These are phyloP conservation scores for Ogataea minuta DNA, from an alignment of 805 yeast species.

Conservation along the genomic window DNA sequence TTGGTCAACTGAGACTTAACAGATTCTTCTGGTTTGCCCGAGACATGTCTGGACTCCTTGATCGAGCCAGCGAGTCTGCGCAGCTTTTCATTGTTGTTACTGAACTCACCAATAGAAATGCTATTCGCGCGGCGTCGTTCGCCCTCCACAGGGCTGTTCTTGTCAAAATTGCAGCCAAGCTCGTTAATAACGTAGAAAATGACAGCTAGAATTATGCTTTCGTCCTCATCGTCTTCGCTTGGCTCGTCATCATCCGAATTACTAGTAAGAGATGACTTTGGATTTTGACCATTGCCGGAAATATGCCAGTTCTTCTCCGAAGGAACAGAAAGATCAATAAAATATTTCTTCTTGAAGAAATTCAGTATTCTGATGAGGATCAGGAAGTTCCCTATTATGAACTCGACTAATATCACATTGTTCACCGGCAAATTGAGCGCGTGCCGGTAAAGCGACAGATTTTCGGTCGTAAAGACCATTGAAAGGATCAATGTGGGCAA, in stretches of 20 bases:
- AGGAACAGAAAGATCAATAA: slow-evolving; percentile 24
- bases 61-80: slow-evolving; percentile 13
- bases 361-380: slow-evolving; percentile 43
- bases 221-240: slow-evolving; percentile 24
- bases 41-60: slow-evolving; percentile 12
- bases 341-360: slow-evolving; percentile 28
- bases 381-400: slow-evolving; percentile 47
- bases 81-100: slow-evolving; percentile 29
- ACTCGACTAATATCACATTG: slow-evolving; percentile 35
- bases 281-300: slow-evolving; percentile 1
- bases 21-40: slow-evolving; percentile 19
- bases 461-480: slow-evolving; percentile 28
- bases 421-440: slow-evolving; percentile 34
- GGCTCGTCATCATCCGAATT: slow-evolving; percentile 20
- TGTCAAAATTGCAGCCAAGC: slow-evolving; percentile 23
- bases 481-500: slow-evolving; percentile 46
- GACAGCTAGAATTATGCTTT: slow-evolving; percentile 30
- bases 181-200: slow-evolving; percentile 30
- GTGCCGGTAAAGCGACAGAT: slow-evolving; percentile 29
- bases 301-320: slow-evolving; percentile 23
- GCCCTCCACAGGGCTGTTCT: slow-evolving; percentile 2
- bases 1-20: slow-evolving; percentile 22
- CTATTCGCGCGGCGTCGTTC: slow-evolving; percentile 23
- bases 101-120: slow-evolving; percentile 29
- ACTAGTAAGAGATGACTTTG: slow-evolving; percentile 1